Base-by-base conservation (phyloP, 164 flowering plant genomes). In the Annona squamosa region DNA sequence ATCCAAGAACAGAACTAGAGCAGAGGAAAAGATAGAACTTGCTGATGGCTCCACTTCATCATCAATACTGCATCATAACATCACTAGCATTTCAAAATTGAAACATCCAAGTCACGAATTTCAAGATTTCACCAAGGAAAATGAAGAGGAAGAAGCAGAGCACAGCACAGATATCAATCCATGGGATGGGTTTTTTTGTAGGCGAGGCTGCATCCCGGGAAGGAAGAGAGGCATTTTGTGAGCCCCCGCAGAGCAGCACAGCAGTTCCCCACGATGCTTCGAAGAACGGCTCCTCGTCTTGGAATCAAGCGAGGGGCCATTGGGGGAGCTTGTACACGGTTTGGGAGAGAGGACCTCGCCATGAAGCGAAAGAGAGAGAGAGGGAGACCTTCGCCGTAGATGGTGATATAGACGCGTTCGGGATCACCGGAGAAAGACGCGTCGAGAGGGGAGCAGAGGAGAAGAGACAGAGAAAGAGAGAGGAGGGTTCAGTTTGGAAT, bases 261-360 rank as follows among this genome's bases (percentile, higher is more conserved):
- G 46, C 5, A 44, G 4, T 42, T 42, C 1, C 19, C 19, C 5
- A 67, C 5, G 44, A 67, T 67, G 45, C 48, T 9, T 17, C 46
- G 12, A 9, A 67, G 69, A 10, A 67, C 69, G 13, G 46, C 17
- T 4, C 69, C 69, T 43, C 69, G 42, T 47, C 10, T 12, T 4
- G 69, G 69, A 44, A 67, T 12, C 69, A 42, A 67, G 44, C 69
- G 69, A 67, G 69, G 69, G 47, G 69, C 17, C 5, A 5, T 64
- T 64, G 42, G 45, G 44, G 37, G 37, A 43, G 43, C 26, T 26
- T 64, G 37, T 12, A 19, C 10, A 12, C 42, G 66, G 13, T 2
- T 16, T 7, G 2, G 59, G 59, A 10, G 1, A 3, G 59, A 9
- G 13, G 43, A 10, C 9, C 37, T 64, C 7, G 67, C 42, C 67